Conservation (phyloP, 768 basidiomycete genomes). For the Xanthoconium stramineum region DNA sequence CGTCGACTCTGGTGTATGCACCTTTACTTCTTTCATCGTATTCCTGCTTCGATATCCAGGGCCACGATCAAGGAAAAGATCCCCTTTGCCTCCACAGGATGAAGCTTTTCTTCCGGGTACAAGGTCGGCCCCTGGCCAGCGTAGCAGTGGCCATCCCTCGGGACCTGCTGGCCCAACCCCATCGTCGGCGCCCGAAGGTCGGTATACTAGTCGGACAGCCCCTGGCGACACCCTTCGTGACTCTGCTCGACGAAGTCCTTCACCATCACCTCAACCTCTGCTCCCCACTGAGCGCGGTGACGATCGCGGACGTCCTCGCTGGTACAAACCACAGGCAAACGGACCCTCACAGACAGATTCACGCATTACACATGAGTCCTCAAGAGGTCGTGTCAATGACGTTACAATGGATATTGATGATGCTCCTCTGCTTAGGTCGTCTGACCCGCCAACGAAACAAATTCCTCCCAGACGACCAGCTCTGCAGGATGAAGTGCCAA, state of each 20-base stretch:
- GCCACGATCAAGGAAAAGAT: conserved; percentile 33
- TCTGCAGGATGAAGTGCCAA: conserved; percentile 28
- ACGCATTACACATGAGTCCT: conserved; percentile 16
- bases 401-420: conserved; percentile 29
- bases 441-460: conserved; percentile 17
- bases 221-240: conserved; percentile 7
- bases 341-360: conserved; percentile 15
- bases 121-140: conserved; percentile 11
- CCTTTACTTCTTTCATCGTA: conserved; percentile 18
- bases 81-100: conserved; percentile 37
- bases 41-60: conserved; percentile 22
- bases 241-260: conserved; percentile 12
- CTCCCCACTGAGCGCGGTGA: conserved; percentile 10
- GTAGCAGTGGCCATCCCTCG: conserved; percentile 7
- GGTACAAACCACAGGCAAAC: conserved; percentile 11
- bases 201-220: background rate
- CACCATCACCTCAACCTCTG: conserved; percentile 3
- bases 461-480: conserved; percentile 14
- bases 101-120: conserved; percentile 26
- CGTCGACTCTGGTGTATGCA: conserved; percentile 22
- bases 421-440: conserved; percentile 16
- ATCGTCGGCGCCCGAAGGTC: conserved; percentile 8
- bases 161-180: background rate
- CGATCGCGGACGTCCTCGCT: conserved; percentile 14
- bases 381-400: conserved; percentile 22